These are phyloP conservation scores for Aspergillus baeticus DNA, from an alignment of 495 filamentous ascomycete genomes.

Conservation along the genomic window DNA sequence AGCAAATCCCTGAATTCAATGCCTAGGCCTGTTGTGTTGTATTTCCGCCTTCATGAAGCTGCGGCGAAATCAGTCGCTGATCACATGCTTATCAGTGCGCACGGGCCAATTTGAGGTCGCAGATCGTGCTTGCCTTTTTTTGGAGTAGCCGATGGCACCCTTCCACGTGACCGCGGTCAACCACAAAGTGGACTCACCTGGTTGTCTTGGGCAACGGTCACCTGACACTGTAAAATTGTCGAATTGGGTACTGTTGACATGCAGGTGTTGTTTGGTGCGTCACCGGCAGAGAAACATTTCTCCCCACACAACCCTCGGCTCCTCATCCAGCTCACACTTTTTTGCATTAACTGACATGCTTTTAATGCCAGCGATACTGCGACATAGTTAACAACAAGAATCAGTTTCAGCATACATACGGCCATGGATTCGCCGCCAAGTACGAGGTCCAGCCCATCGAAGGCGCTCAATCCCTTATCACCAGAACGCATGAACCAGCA, in stretches of 20 bases:
- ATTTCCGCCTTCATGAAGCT: too few relatives aligned
- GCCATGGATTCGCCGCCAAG: constrained; percentile 45
- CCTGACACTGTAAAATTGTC: constrained; percentile 32
- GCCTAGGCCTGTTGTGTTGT: too few relatives aligned
- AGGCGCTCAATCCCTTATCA: constrained; percentile 70
- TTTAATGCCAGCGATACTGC: constrained; percentile 18
- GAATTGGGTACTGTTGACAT: constrained; percentile 17
- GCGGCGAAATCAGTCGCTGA: not conserved
- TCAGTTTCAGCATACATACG: constrained; percentile 7
- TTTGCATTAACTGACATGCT: constrained; percentile 21
- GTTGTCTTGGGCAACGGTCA: constrained; percentile 42
- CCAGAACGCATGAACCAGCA: constrained; percentile 81
- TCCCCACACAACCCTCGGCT: not conserved
- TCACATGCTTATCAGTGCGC: constrained; percentile 3
- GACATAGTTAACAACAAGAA: not conserved
- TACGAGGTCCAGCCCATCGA: constrained; percentile 42
- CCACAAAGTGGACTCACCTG: constrained; percentile 11
- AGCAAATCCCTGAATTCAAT: not conserved
- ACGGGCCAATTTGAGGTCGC: constrained; percentile 1
- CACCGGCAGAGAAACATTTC: constrained; percentile 25
- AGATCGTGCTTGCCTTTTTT: not conserved
- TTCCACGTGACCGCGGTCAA: constrained; percentile 2
- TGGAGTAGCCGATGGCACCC: not conserved
- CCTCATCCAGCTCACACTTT: constrained; percentile 16
- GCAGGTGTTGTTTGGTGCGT: constrained; percentile 29